A percentile compares a stretch with the other conserved stretches of the same genome.
These are phyloP conservation scores for Xylariales sp. DNA, from an alignment of 2,329 filamentous ascomycete genomes.

Conservation along the genomic window DNA sequence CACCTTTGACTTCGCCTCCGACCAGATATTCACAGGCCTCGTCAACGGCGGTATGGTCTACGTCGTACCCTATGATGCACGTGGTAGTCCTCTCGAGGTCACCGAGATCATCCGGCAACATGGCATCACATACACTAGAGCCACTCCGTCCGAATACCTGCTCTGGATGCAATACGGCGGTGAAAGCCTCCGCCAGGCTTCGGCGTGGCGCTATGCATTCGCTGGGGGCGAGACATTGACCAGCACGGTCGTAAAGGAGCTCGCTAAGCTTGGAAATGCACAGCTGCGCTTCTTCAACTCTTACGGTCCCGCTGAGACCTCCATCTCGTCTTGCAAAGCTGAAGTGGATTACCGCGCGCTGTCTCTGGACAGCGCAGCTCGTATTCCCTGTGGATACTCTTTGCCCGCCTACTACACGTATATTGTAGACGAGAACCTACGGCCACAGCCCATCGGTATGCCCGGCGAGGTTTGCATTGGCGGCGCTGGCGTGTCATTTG, in stretches of 20 bases:
- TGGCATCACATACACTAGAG: slow-evolving; percentile 27
- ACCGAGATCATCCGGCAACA: slow-evolving; percentile 25
- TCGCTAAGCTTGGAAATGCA: slow-evolving; percentile 1
- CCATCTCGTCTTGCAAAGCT: too few species aligned
- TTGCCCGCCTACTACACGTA: slow-evolving; percentile 19
- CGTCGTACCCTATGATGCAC: slow-evolving; percentile 19
- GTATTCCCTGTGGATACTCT: slow-evolving; percentile 8
- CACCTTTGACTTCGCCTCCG: slow-evolving; percentile 27
- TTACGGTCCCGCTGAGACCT: slow-evolving; percentile 14
- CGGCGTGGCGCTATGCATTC: slow-evolving; percentile 25
- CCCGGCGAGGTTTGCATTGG: slow-evolving; percentile 38
- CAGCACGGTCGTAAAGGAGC: slow-evolving; percentile 1
- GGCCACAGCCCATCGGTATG: slow-evolving; percentile 31
- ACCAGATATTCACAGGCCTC: slow-evolving; percentile 26
- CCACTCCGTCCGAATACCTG: slow-evolving; percentile 33
- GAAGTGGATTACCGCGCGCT: background rate
- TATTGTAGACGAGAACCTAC: slow-evolving; percentile 32
- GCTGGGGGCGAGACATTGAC: slow-evolving; percentile 25
- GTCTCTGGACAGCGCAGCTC: too few species aligned
- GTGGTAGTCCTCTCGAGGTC: slow-evolving; percentile 28
- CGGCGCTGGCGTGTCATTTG: slow-evolving; percentile 28
- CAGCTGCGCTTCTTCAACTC: slow-evolving; percentile 8
- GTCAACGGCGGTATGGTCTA: slow-evolving; percentile 23
- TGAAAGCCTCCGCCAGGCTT: slow-evolving; percentile 7
- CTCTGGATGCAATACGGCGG: slow-evolving; percentile 15